These are phyloP conservation scores for Paradendryphiella salina DNA, from an alignment of 2,329 filamentous ascomycete genomes.

Conservation along the genomic window DNA sequence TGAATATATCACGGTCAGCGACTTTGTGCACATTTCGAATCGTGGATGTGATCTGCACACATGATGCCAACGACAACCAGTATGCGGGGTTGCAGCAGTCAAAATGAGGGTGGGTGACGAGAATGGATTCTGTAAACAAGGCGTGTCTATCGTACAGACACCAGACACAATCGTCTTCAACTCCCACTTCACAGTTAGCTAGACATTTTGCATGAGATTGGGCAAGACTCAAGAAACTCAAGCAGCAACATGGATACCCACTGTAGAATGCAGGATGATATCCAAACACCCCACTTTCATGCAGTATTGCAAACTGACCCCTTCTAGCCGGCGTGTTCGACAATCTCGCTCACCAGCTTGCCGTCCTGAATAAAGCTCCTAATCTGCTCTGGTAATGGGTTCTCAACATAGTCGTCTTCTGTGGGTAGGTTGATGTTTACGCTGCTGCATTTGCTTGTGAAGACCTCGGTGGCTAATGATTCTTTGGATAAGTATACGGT, in stretches of 20 bases:
- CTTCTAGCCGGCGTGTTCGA: conserved; percentile 79
- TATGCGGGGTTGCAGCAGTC: too few relatives aligned
- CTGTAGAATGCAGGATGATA: neutral
- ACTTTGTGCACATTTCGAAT: too few relatives aligned
- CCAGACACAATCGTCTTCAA: too few relatives aligned
- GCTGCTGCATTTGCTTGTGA: conserved; percentile 82
- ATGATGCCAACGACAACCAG: too few relatives aligned
- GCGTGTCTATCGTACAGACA: neutral
- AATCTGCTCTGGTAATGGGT: conserved; percentile 87
- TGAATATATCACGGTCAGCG: too few relatives aligned
- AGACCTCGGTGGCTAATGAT: conserved; percentile 77
- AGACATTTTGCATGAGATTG: too few relatives aligned
- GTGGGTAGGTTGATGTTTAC: conserved; percentile 84
- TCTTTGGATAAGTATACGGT: conserved; percentile 83
- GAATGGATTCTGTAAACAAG: neutral
- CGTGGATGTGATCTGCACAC: too few relatives aligned
- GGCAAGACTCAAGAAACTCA: neutral
- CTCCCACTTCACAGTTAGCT: too few relatives aligned
- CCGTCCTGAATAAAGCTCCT: conserved; percentile 77
- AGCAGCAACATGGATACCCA: neutral
- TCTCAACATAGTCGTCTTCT: conserved; percentile 81
- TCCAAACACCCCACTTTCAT: neutral
- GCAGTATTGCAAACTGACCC: neutral
- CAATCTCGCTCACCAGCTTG: conserved; percentile 86
- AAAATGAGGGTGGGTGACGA: neutral